These are phyloP conservation scores for Adiantum capillusveneris DNA, from an alignment of 75 land plant genomes.

Conservation along the genomic window DNA sequence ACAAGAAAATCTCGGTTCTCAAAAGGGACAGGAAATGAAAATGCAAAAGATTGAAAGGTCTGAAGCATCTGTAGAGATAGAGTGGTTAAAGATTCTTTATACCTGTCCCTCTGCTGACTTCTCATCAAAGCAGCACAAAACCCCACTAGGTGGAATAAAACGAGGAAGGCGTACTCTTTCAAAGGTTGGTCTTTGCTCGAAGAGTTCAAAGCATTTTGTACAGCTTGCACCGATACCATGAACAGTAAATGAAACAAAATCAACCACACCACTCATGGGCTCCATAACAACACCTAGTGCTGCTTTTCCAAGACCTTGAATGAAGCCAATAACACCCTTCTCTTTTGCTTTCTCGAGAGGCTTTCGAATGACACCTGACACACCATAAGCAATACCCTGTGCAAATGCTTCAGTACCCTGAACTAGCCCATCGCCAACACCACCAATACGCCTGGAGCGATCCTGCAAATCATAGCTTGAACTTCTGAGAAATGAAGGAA, in stretches of 20 bases:
- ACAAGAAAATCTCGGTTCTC: no score
- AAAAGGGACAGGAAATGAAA: no score
- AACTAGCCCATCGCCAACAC: slow-evolving; percentile 84
- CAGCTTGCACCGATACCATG: slow-evolving; percentile 90
- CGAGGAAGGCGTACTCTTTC: slow-evolving; percentile 78
- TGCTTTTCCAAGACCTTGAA: slow-evolving; percentile 85
- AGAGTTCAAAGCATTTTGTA: slow-evolving; percentile 58
- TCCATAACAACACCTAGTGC: slow-evolving; percentile 69
- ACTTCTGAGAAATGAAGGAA: no score
- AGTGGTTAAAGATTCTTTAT: no score
- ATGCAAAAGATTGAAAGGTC: no score
- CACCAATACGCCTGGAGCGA: slow-evolving; percentile 71
- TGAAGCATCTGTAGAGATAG: no score
- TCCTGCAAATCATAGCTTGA: slow-evolving; percentile 39
- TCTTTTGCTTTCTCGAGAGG: slow-evolving; percentile 74
- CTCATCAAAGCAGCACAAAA: slow-evolving; percentile 62
- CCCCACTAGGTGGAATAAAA: slow-evolving; percentile 59
- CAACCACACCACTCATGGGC: slow-evolving; percentile 88
- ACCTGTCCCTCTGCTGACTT: slow-evolving; percentile 92
- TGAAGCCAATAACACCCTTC: slow-evolving; percentile 72
- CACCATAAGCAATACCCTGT: slow-evolving; percentile 92
- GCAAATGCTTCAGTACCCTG: slow-evolving; percentile 95
- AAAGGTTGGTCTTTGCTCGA: slow-evolving; percentile 33
- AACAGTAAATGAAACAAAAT: slow-evolving; percentile 85
- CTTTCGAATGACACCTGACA: slow-evolving; percentile 82